Conservation (phyloP, 1,284 basidiomycete species). For the Ceratobasidium sp. region DNA sequence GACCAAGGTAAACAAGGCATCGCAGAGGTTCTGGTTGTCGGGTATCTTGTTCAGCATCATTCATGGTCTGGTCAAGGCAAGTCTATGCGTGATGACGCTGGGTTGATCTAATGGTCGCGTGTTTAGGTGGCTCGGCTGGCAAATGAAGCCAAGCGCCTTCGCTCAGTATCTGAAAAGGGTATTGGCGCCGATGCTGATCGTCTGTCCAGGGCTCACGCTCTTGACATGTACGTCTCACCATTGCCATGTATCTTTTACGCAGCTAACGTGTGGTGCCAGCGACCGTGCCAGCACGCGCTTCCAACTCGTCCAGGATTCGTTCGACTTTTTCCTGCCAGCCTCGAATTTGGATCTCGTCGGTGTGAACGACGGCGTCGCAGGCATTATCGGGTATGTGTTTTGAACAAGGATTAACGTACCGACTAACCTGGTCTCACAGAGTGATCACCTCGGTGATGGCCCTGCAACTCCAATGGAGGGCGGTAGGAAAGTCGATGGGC, state of each 20-base stretch:
- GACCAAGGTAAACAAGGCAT: constrained; percentile 69
- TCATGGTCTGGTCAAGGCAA: constrained; percentile 72
- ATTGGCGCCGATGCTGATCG: constrained; percentile 70
- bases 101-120: not conserved
- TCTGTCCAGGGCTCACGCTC: constrained; percentile 63
- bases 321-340: constrained; percentile 91
- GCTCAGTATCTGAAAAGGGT: constrained; percentile 63
- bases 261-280: constrained; percentile 54
- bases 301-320: constrained; percentile 80
- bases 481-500: constrained; percentile 34
- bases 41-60: constrained; percentile 83
- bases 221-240: constrained; percentile 59
- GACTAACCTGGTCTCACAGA: constrained; percentile 10
- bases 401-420: not conserved
- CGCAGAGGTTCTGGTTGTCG: constrained; percentile 89
- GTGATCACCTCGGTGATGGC: constrained; percentile 43
- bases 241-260: not conserved
- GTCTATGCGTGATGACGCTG: not conserved
- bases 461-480: constrained; percentile 40
- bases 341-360: constrained; percentile 79
- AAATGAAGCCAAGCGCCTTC: constrained; percentile 62
- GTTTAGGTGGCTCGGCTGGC: constrained; percentile 63
- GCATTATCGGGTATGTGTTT: constrained; percentile 75
- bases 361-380: constrained; percentile 86
- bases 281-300: constrained; percentile 68